Base-by-base conservation (phyloP, 2,329 filamentous ascomycete genomes). In the Penicillium sp. region DNA sequence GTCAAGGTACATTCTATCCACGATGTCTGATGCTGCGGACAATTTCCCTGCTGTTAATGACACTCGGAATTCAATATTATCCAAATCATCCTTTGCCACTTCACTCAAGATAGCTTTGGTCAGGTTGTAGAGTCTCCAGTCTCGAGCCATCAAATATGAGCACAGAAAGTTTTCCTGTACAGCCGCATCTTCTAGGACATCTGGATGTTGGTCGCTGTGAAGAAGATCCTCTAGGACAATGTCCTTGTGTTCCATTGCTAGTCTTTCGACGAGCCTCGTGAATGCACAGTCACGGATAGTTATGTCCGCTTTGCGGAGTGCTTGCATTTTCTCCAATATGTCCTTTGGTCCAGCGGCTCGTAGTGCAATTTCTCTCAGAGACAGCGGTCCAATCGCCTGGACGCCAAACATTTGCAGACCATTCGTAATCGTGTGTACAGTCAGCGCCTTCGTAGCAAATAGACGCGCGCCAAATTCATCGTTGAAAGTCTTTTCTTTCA, bases 401-500 rank as follows among this genome's bases (percentile, higher is more conserved):
- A 95, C 77, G 2, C 89, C 89, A 52, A 96, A 82, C 64, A 88
- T 83, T 56, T 82, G 79, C 18, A 94, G 76, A 6, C 89, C 81
- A 33, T 82, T 82, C 55, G 95, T 83, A 24, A 90, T 84, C 62
- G 87, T 82, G 56, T 92, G 85, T 9, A 91, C 77, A 1, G 86
- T 83, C 21, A 94, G 81, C 70, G 89, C 88, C 57, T 79, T 86
- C 1, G 86, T 88, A 9, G 91, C 91, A 68, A 96, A 92, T 75
- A 91, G 85, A 61, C 86, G 83, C n/a, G 91, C 88, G 18, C 89
- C 87, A 28, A 95, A 81, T 0, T 77, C 73, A 68, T 94, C 90
- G 65, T 83, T 87, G 60, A 85, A 82, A 8, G 73, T 71, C 59
- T 81, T 83, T 35, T 66, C 71, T 20, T 65, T 59, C 3, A 61